These are phyloP conservation scores for Sporisorium sorghi DNA, from an alignment of 1,284 basidiomycete genomes.

Conservation along the genomic window DNA sequence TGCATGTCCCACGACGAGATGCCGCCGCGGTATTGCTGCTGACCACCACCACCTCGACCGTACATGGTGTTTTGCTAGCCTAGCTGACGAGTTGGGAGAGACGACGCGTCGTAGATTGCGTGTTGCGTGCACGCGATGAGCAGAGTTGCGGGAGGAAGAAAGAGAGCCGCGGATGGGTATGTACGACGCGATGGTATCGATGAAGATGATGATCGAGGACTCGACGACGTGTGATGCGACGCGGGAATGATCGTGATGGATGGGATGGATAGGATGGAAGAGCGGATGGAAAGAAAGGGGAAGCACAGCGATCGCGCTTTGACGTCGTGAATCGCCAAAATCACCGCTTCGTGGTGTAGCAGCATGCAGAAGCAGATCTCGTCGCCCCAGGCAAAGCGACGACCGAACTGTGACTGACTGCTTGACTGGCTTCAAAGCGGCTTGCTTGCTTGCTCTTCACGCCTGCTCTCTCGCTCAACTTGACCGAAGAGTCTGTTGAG, in stretches of 20 bases:
- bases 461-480: not conserved
- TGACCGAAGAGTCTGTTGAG: not conserved
- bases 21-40: conserved; percentile 45
- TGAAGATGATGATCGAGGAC: not conserved
- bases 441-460: not conserved
- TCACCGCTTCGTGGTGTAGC: no score
- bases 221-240: conserved; percentile 2
- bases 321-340: not conserved
- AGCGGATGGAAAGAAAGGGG: conserved; percentile 1
- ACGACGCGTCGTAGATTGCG: conserved; percentile 10
- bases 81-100: not conserved
- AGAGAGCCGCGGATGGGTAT: not conserved
- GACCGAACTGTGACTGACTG: no score
- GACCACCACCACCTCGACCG: conserved; percentile 41
- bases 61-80: conserved; percentile 22
- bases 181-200: not conserved
- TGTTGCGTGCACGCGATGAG: conserved; percentile 14
- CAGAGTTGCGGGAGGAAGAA: not conserved
- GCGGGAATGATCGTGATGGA: not conserved
- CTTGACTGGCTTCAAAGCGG: not conserved
- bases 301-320: conserved; percentile 4
- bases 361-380: no score
- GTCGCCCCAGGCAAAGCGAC: no score
- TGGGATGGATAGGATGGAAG: not conserved
- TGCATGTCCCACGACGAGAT: conserved; percentile 49